These are phyloP conservation scores for Starmerella geochares DNA, from an alignment of 805 yeast species.

Conservation along the genomic window DNA sequence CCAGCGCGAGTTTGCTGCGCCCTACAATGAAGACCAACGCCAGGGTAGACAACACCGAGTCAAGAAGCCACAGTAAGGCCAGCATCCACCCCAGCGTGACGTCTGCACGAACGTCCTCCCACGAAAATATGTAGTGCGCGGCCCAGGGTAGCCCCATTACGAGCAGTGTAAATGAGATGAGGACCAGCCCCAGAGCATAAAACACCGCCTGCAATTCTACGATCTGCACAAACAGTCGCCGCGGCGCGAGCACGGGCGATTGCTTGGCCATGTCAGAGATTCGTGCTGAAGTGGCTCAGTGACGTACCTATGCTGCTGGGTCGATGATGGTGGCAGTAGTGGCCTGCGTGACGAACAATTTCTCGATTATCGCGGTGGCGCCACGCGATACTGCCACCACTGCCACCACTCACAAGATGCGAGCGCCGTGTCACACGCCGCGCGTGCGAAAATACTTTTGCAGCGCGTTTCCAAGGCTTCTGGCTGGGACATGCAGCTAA, in stretches of 20 bases:
- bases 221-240: slow-evolving; percentile 58
- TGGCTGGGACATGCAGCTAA: too few species aligned
- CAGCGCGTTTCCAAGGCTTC: too few species aligned
- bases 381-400: background rate
- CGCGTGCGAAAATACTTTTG: too few species aligned
- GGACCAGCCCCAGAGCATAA: slow-evolving; percentile 57
- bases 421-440: too few species aligned
- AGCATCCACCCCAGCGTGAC: slow-evolving; percentile 74
- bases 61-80: slow-evolving; percentile 68
- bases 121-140: slow-evolving; percentile 64
- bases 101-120: slow-evolving; percentile 62
- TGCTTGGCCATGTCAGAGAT: slow-evolving; percentile 22
- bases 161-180: slow-evolving; percentile 55
- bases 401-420: too few species aligned
- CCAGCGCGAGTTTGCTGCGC: slow-evolving; percentile 88
- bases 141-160: slow-evolving; percentile 63
- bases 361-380: too few species aligned
- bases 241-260: slow-evolving; percentile 45
- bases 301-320: background rate
- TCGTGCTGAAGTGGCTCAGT: background rate
- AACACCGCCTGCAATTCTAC: slow-evolving; percentile 67
- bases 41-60: slow-evolving; percentile 69
- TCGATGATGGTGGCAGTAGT: too few species aligned
- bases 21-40: slow-evolving; percentile 84
- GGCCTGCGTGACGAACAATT: too few species aligned